Evolutionary conservation across 306 rosid genomes (phyloP), one percentile per base, ranked within the genome.

Genomic region (Lithocarpus polystachyus): DNA sequence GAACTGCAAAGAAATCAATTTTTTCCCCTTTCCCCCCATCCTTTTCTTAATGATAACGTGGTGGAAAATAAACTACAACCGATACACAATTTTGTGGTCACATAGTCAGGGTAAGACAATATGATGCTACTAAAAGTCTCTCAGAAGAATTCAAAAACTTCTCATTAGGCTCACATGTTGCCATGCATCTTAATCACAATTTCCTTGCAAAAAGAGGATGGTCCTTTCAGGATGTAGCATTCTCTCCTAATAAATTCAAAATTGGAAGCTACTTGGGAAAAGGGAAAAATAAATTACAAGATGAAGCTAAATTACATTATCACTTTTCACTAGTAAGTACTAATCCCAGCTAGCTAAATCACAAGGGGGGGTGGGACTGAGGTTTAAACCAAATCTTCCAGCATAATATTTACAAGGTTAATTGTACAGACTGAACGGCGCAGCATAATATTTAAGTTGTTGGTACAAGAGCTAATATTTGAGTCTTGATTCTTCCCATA

Each of bases 401-500:
- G 59, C 77, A 79, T 68, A 73, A 75, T 76, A 80, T 88, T 61
- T 82, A 85, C 90, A 85, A 13, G 17, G 26, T 67, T 56, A 72
- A n/a, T 62, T 31, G 6, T 3, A 75, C 24, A 22, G 62, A 79
- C 53, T 35, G 52, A 75, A 45, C 45, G 62, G 35, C 14, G 28
- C 62, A 56, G 45, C 37, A 73, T 43, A 48, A 17, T 68, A 77
- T 26, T 92, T 87, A 95, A 40, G 45, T 40, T 76, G 98, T 91
- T 64, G 99, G 98, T 68, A 95, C 91, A 28, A 94, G 91, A 59
- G 93, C 95, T 75, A 92, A 84, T 65, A 94, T 91, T 88, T 94
- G 97, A 76, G 97, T 92, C 87, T 92, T 91, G 85, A 95, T 90
- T 85, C 90, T 90, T 76, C 99, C 97, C 89, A 95, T 86, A 91